Base-by-base conservation (phyloP, 106 monocot species). In the Amphibolis antarctica region DNA sequence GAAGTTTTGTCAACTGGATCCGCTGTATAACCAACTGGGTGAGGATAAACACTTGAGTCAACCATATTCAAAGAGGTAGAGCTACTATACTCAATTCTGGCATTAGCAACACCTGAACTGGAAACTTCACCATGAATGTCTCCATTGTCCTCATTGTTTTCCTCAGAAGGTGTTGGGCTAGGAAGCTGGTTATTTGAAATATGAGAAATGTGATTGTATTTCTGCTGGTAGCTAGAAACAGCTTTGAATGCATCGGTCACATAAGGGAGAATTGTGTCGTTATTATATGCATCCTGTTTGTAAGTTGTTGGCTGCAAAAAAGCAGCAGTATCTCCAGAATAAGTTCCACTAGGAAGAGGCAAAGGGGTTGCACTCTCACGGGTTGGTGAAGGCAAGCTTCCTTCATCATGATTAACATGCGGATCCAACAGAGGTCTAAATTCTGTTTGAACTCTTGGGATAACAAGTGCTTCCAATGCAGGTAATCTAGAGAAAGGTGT, bases 141-240 rank as follows among this genome's bases (percentile, higher is more conserved):
- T 43, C 69, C 70, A 44, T 68, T 77, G 66, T 46, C 57, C 65
- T 60, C 42, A 53, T 76, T 77, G 12, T 66, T 59, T 18, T 91
- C 87, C 46, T 91, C 98, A 54, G 98, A 98, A 46, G 98, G 98
- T 59, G 98, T 98, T 25, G 98, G 98, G 61, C 98, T 98, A 15
- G 87, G 87, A 13, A 98, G 87, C 59, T 51, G 54, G 54, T 80
- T 75, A 74, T 45, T 68, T 55, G 70, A 13, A 68, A 83, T 55
- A 64, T 69, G 65, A 46, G 79, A 80, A 55, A 51, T 71, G 15
- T 58, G 67, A 14, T 76, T 70, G 72, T 83, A 84, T 50, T 85
- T 86, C 77, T 98, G 82, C 50, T 91, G 98, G 66, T 98, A 98
- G 1, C 67, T 78, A 31, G 86, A 87, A 29, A 98, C 84, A 19